Conservation (phyloP, 2,329 filamentous ascomycete species). For the Tolypocladium album region DNA sequence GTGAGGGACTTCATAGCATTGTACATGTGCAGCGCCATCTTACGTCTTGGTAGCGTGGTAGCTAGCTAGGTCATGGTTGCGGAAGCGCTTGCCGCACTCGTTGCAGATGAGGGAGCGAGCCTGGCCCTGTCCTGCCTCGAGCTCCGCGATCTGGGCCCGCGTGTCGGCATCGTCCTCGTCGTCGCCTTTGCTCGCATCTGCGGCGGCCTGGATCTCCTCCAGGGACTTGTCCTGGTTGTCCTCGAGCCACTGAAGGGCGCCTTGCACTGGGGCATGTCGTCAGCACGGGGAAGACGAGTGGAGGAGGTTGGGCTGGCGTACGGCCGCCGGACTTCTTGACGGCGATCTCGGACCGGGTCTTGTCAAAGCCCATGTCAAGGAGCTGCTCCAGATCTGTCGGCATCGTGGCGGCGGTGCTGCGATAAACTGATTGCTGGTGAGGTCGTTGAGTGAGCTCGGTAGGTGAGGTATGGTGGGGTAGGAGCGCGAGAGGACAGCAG, state of each 20-base stretch:
- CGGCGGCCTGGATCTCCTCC: constrained; percentile 60
- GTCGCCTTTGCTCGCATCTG: constrained; percentile 25
- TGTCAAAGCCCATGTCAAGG: constrained; percentile 72
- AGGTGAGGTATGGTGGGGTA: constrained; percentile 6
- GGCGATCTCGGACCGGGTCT: constrained; percentile 70
- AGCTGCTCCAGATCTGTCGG: constrained; percentile 50
- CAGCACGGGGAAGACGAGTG: not conserved
- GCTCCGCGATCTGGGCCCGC: constrained; percentile 48
- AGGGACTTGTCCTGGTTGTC: constrained; percentile 79
- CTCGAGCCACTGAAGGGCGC: constrained; percentile 90
- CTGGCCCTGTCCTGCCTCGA: constrained; percentile 50
- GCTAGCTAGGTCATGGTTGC: constrained; percentile 69
- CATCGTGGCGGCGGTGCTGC: constrained; percentile 32
- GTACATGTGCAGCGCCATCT: constrained; percentile 13
- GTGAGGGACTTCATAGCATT: not conserved
- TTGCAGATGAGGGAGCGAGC: constrained; percentile 80
- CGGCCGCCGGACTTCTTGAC: constrained; percentile 73
- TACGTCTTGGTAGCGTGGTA: constrained; percentile 85
- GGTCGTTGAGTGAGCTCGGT: not conserved
- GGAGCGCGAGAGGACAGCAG: not conserved
- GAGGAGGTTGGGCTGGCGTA: constrained; percentile 30
- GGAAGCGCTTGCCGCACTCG: constrained; percentile 87
- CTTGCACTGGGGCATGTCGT: constrained; percentile 51
- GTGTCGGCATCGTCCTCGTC: constrained; percentile 36
- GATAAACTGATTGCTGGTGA: not conserved